Percentiles rank a stretch among this genome's conserved stretches.
phyloP scores from a whole-genome alignment of 1,284 basidiomycete species.

The Kalmanozyma brasiliensis region DNA sequence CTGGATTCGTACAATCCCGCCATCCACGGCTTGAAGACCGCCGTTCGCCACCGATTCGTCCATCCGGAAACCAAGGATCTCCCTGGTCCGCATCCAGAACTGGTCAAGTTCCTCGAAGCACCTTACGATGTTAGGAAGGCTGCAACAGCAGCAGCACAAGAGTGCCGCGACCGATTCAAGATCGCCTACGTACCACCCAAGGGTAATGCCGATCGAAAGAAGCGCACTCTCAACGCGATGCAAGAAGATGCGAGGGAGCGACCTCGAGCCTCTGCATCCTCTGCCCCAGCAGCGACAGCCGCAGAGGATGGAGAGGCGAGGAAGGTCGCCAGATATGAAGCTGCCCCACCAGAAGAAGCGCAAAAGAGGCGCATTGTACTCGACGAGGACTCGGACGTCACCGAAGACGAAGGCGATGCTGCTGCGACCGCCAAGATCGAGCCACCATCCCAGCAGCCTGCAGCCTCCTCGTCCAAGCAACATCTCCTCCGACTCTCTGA shows the following conservation, averaged over 20 bases:
- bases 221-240: slow-evolving; percentile 30
- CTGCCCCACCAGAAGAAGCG: neutral
- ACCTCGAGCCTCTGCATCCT: neutral
- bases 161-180: slow-evolving; percentile 36
- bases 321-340: slow-evolving; percentile 16
- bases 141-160: slow-evolving; percentile 22
- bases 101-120: slow-evolving; percentile 83
- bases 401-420: slow-evolving; percentile 44
- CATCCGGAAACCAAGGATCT: slow-evolving; percentile 80
- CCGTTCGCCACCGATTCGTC: slow-evolving; percentile 83
- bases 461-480: neutral
- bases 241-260: slow-evolving; percentile 14
- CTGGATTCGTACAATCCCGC: slow-evolving; percentile 85
- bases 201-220: slow-evolving; percentile 39
- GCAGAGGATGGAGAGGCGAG: slow-evolving; percentile 4
- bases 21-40: slow-evolving; percentile 89
- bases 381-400: slow-evolving; percentile 37
- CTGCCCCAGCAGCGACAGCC: neutral
- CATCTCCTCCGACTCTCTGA: slow-evolving; percentile 18
- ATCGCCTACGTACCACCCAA: slow-evolving; percentile 43
- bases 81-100: slow-evolving; percentile 83
- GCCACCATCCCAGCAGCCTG: neutral
- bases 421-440: slow-evolving; percentile 5
- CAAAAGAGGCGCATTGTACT: slow-evolving; percentile 13
- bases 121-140: slow-evolving; percentile 75